Conservation (phyloP, 441 rosid species). For the Syzygium malaccense region DNA sequence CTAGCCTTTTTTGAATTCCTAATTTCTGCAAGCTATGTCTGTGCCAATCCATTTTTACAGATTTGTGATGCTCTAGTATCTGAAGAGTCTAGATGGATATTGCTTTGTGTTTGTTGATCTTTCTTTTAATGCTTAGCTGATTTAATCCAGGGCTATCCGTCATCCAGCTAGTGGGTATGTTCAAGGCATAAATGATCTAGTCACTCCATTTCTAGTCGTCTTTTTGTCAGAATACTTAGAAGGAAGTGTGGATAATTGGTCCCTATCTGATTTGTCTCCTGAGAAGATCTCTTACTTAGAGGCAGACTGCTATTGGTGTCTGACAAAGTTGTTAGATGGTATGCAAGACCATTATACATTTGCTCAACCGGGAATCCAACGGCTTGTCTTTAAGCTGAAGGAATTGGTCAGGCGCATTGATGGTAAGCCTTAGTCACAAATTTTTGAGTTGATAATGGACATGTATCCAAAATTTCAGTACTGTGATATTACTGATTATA, state of each 20-base stretch:
- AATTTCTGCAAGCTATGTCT: background rate
- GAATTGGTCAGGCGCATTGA: conserved; percentile 95
- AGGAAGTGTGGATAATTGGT: conserved; percentile 73
- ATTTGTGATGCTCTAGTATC: background rate
- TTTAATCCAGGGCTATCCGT: conserved; percentile 78
- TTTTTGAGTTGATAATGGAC: background rate
- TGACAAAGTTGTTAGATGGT: conserved; percentile 92
- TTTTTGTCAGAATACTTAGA: conserved; percentile 88
- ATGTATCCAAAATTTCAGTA: background rate
- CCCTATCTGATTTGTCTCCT: conserved; percentile 57
- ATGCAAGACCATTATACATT: conserved; percentile 99
- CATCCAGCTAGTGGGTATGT: conserved; percentile 99
- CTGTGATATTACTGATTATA: background rate
- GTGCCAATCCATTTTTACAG: background rate
- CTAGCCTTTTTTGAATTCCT: background rate
- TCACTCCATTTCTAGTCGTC: conserved; percentile 90
- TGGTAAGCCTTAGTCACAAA: conserved; percentile 36
- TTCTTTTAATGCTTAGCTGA: conserved; percentile 7
- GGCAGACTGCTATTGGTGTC: conserved; percentile 98
- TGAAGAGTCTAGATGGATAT: background rate
- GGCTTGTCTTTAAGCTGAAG: conserved; percentile 96
- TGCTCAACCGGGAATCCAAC: conserved; percentile 99
- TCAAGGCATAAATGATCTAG: conserved; percentile 97
- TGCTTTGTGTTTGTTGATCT: background rate
- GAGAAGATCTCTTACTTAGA: conserved; percentile 67